A percentile compares a stretch with the other conserved stretches of the same genome.
These are phyloP conservation scores for Schoenoplectus triqueter DNA, from an alignment of 202 grass and related monocot genomes.

Conservation along the genomic window DNA sequence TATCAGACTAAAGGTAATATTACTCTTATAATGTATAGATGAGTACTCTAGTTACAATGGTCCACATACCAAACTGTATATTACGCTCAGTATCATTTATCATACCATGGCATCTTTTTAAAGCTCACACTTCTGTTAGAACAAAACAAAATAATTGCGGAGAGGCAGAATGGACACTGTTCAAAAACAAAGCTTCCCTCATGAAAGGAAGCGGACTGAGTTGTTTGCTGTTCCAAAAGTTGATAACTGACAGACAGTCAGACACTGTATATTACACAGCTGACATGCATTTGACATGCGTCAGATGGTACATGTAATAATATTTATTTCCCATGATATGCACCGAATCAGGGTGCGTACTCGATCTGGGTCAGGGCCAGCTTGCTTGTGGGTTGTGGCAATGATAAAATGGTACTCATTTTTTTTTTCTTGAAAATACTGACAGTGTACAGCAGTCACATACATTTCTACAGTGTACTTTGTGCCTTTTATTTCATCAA, in stretches of 20 bases:
- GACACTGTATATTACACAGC: neutral
- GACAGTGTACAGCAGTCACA: neutral
- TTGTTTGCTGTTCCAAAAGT: constrained; percentile 10
- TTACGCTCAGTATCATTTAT: no score
- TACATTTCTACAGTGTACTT: constrained; percentile 13
- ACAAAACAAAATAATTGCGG: constrained; percentile 14
- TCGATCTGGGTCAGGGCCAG: neutral
- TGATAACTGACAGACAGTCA: constrained; percentile 5
- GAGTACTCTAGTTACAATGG: no score
- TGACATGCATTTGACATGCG: constrained; percentile 18
- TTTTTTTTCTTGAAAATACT: neutral
- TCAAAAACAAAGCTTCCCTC: neutral
- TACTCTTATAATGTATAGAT: no score
- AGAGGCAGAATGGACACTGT: neutral
- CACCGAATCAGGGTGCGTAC: neutral
- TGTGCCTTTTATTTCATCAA: neutral
- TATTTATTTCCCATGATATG: constrained; percentile 18
- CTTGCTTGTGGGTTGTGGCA: neutral
- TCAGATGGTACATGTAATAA: constrained; percentile 20
- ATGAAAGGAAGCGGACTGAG: neutral
- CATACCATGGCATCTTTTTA: neutral
- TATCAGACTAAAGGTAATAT: no score
- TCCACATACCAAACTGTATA: no score
- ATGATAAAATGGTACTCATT: neutral
- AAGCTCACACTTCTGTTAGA: neutral